phyloP scores from a whole-genome alignment of 306 rosid species.

The Cotoneaster glaucophyllus region DNA sequence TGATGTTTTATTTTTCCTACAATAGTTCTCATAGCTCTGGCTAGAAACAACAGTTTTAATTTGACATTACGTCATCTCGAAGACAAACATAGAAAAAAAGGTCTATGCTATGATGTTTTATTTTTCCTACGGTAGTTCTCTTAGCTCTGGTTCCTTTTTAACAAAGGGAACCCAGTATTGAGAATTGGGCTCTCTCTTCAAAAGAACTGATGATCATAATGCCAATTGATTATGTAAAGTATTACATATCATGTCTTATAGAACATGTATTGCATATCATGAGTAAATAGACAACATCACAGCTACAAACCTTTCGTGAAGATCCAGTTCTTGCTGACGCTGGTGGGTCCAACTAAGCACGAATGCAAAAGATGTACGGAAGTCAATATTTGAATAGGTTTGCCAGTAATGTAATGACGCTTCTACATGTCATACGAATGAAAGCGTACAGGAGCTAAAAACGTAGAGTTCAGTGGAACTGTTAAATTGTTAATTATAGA shows the following conservation, averaged over 20 bases:
- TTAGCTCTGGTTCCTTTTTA: not conserved
- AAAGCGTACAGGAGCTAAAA: not conserved
- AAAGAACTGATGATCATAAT: not conserved
- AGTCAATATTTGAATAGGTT: slow-evolving; percentile 2
- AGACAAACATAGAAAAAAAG: not conserved
- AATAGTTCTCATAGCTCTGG: not conserved
- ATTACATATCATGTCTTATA: not conserved
- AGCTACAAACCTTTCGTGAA: slow-evolving; percentile 72
- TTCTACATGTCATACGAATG: not conserved
- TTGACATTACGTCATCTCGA: not conserved
- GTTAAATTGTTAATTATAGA: not conserved
- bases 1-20: not conserved
- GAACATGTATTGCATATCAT: not conserved
- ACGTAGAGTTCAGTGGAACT: not conserved
- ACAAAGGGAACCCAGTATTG: not conserved
- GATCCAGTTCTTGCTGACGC: slow-evolving; percentile 67
- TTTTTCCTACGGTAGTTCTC: not conserved
- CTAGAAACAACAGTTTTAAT: not conserved
- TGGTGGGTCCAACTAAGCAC: slow-evolving; percentile 77
- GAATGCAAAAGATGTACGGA: slow-evolving; percentile 9
- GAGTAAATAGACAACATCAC: slow-evolving; percentile 7
- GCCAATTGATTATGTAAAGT: not conserved
- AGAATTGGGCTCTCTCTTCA: not conserved
- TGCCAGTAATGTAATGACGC: not conserved
- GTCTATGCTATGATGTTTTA: not conserved